Percentiles rank a stretch among this genome's conserved stretches.
These are phyloP conservation scores for Leptographium procerum DNA, from an alignment of 2,329 filamentous ascomycete genomes.

Conservation along the genomic window DNA sequence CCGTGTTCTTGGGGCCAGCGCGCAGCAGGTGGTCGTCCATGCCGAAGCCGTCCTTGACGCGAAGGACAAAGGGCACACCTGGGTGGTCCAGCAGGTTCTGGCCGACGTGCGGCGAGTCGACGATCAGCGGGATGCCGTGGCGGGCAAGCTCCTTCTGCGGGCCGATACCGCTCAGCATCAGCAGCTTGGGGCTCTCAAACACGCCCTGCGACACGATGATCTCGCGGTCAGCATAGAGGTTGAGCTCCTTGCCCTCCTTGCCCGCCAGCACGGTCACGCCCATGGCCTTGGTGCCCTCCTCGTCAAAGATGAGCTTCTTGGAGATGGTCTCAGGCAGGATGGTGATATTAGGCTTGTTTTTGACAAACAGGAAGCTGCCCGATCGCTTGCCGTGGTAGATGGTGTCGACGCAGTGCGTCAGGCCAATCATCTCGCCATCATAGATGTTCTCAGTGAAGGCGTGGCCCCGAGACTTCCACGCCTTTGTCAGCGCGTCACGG, in stretches of 20 bases:
- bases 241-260: conserved; percentile 25
- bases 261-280: conserved; percentile 35
- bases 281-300: conserved; percentile 20
- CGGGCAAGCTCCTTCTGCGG: conserved; percentile 38
- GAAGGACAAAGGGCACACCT: conserved; percentile 38
- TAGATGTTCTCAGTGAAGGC: conserved; percentile 42
- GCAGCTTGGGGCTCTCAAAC: conserved; percentile 53
- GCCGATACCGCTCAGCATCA: conserved; percentile 55
- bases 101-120: conserved; percentile 50
- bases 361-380: conserved; percentile 37
- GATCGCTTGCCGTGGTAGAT: conserved; percentile 48
- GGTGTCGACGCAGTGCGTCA: conserved; percentile 40
- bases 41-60: conserved; percentile 28
- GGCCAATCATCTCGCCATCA: conserved; percentile 40
- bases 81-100: conserved; percentile 53
- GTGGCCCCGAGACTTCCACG: conserved; percentile 42
- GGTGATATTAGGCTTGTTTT: conserved; percentile 42
- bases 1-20: conserved; percentile 21
- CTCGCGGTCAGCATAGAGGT: conserved; percentile 35
- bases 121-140: conserved; percentile 40
- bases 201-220: conserved; percentile 39
- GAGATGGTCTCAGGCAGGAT: conserved; percentile 35
- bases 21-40: conserved; percentile 30
- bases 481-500: conserved; percentile 34
- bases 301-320: conserved; percentile 38